These are phyloP conservation scores for Entonaema liquescens DNA, from an alignment of 495 filamentous ascomycete species.

Conservation along the genomic window DNA sequence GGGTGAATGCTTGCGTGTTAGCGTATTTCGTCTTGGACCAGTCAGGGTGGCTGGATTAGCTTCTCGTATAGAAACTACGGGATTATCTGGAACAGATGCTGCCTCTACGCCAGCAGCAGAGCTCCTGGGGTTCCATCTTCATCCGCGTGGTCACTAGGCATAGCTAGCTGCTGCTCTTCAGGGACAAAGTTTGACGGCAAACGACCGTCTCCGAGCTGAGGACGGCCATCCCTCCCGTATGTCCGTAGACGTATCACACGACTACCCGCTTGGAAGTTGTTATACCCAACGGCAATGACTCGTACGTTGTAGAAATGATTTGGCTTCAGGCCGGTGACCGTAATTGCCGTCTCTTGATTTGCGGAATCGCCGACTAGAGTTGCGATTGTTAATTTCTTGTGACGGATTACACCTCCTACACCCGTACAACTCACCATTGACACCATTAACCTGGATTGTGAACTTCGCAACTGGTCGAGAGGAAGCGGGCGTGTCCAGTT, in stretches of 20 bases:
- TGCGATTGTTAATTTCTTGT: conserved; percentile 15
- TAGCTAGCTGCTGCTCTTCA: conserved; percentile 55
- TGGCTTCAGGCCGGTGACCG: conserved; percentile 83
- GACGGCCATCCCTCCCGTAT: conserved; percentile 60
- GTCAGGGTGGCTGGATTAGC: conserved; percentile 61
- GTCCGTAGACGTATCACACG: conserved; percentile 83
- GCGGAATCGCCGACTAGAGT: conserved; percentile 82
- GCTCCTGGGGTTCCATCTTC: conserved; percentile 50
- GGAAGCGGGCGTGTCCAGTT: conserved; percentile 85
- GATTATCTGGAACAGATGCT: conserved; percentile 59
- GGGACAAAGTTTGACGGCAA: conserved; percentile 62
- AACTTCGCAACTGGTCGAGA: conserved; percentile 84
- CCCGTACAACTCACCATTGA: conserved; percentile 72
- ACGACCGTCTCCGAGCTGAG: conserved; percentile 63
- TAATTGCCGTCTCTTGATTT: conserved; percentile 86
- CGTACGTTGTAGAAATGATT: conserved; percentile 91
- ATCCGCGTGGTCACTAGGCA: conserved; percentile 47
- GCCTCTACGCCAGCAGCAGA: conserved; percentile 62
- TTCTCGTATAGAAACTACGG: conserved; percentile 69
- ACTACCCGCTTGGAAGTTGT: conserved; percentile 91
- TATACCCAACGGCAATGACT: conserved; percentile 85
- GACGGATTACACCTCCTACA: background rate
- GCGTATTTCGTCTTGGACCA: conserved; percentile 68
- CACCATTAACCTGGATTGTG: conserved; percentile 90
- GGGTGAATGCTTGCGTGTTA: conserved; percentile 80